A percentile compares a stretch with the other conserved stretches of the same genome.
Evolutionary conservation across 2,329 filamentous ascomycete species (phyloP).

Genomic region (Proliferodiscus dingleyae): DNA sequence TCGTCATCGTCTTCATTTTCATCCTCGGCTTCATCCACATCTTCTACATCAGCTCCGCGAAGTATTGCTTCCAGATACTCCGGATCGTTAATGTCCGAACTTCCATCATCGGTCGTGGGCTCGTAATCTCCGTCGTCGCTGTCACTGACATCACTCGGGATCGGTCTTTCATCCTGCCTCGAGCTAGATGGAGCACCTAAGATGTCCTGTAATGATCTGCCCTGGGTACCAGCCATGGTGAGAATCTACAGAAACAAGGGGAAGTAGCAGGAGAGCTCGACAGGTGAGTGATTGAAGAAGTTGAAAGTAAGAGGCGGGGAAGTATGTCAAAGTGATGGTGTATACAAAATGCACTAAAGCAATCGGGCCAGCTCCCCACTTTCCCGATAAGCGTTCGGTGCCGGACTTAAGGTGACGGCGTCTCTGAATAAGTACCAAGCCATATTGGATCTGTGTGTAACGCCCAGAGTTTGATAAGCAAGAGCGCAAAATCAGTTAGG

Average conservation of each 20-base stretch:
- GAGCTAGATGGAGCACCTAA: background rate
- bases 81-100: background rate
- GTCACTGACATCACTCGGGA: slow-evolving; percentile 9
- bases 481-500: no score
- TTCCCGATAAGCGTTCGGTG: no score
- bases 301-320: no score
- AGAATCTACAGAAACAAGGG: background rate
- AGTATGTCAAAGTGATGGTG: no score
- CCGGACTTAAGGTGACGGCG: background rate
- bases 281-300: no score
- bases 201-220: background rate
- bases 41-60: slow-evolving; percentile 6
- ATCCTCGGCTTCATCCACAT: slow-evolving; percentile 10
- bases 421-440: background rate
- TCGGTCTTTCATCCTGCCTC: background rate
- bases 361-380: no score
- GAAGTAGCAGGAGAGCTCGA: no score
- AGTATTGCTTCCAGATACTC: slow-evolving; percentile 2
- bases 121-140: slow-evolving; percentile 32
- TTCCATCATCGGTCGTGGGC: slow-evolving; percentile 7
- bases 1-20: slow-evolving; percentile 12
- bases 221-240: background rate
- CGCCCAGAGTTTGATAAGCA: no score
- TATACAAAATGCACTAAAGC: no score
- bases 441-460: no score